Evolutionary conservation across 441 rosid genomes (phyloP).

Genomic region (Sinapis alba): DNA sequence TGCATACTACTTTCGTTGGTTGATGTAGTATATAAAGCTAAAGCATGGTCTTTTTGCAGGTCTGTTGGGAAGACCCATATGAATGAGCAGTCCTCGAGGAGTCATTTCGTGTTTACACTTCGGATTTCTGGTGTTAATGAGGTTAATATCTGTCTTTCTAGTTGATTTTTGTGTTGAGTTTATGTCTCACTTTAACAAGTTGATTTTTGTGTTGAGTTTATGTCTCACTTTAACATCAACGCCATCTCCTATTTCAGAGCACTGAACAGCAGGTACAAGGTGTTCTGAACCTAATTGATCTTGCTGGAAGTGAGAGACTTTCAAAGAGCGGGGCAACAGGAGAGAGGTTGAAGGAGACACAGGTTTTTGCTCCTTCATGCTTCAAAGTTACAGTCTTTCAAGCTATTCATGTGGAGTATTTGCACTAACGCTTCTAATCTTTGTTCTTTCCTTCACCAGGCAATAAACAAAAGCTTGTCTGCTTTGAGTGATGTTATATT

Average conservation of each 20-base stretch:
- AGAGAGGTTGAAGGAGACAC: constrained; percentile 89
- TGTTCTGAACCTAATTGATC: constrained; percentile 79
- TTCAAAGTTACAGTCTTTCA: background rate
- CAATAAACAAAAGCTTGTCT: constrained; percentile 93
- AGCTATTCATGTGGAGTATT: background rate
- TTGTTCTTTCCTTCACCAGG: constrained; percentile 47
- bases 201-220: background rate
- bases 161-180: background rate
- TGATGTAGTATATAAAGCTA: background rate
- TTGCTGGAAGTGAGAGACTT: constrained; percentile 93
- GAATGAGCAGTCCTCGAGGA: constrained; percentile 98
- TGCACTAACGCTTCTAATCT: background rate
- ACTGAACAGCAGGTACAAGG: constrained; percentile 97
- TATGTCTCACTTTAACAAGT: background rate
- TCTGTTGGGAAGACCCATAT: constrained; percentile 93
- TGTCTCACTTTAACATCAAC: background rate
- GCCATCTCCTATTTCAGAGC: constrained; percentile 47
- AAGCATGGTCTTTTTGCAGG: constrained; percentile 45
- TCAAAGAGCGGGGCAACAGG: constrained; percentile 91
- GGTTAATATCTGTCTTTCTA: constrained; percentile 44
- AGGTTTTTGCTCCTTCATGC: constrained; percentile 46
- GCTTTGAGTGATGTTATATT: constrained; percentile 88
- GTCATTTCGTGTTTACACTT: constrained; percentile 95
- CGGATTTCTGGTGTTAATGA: constrained; percentile 88
- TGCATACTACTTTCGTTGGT: background rate